Conservation (phyloP, 805 yeast genomes). For the Myxozyma neotropica region DNA sequence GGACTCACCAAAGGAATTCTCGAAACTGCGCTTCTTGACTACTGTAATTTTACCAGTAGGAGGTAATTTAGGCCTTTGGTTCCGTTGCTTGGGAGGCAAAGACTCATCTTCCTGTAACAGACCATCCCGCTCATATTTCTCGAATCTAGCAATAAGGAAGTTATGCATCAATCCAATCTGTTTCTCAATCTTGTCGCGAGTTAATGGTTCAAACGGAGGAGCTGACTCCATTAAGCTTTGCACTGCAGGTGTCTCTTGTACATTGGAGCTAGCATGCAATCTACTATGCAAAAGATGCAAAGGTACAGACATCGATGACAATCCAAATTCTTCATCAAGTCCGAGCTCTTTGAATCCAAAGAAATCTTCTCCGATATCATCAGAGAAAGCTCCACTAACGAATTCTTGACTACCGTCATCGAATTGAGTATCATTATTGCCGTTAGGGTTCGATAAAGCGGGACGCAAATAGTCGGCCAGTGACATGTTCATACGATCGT, state of each 20-base stretch:
- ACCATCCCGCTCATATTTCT: constrained; percentile 29
- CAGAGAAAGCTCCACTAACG: constrained; percentile 90
- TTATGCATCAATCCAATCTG: constrained; percentile 64
- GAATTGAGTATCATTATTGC: constrained; percentile 73
- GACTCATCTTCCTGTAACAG: constrained; percentile 76
- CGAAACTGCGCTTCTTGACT: constrained; percentile 63
- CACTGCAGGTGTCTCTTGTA: constrained; percentile 37
- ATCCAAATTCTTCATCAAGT: constrained; percentile 85
- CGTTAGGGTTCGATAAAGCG: constrained; percentile 47
- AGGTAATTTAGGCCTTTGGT: constrained; percentile 77
- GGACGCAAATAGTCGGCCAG: constrained; percentile 85
- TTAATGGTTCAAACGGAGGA: constrained; percentile 54
- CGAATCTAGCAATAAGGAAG: constrained; percentile 47
- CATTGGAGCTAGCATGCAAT: constrained; percentile 54
- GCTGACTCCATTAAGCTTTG: constrained; percentile 66
- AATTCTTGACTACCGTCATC: constrained; percentile 92
- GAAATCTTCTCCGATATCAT: constrained; percentile 94
- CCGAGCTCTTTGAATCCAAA: constrained; percentile 96
- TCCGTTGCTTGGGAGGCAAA: constrained; percentile 75
- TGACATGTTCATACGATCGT: constrained; percentile 65
- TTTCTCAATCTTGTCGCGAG: constrained; percentile 52
- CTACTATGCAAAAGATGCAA: constrained; percentile 81
- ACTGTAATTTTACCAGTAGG: constrained; percentile 84
- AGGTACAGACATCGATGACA: constrained; percentile 84
- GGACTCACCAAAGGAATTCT: constrained; percentile 48